These are phyloP conservation scores for Cyberlindnera misumaiensis DNA, from an alignment of 805 yeast species.

Conservation along the genomic window DNA sequence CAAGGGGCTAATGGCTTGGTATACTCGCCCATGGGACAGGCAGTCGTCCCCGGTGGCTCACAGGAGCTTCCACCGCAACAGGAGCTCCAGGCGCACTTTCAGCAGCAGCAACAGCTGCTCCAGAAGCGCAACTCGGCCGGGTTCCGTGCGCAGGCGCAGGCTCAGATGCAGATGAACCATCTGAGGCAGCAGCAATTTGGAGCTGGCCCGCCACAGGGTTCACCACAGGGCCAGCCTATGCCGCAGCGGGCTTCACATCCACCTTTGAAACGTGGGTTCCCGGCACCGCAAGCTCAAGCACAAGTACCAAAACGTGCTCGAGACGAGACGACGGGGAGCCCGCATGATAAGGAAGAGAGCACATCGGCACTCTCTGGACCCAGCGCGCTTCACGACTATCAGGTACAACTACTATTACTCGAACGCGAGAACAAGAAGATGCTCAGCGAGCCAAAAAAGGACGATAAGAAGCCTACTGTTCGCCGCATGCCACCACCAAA, in stretches of 20 bases:
- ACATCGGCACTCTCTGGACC: constrained; percentile 6
- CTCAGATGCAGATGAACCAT: constrained; percentile 45
- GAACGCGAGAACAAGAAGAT: constrained; percentile 73
- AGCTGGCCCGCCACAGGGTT: constrained; percentile 8
- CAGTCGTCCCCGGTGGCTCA: too few relatives aligned
- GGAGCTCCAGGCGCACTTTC: constrained; percentile 3
- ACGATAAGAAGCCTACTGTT: constrained; percentile 5
- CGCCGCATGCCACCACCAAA: constrained; percentile 24
- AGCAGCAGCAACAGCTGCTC: not conserved
- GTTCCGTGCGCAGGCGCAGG: constrained; percentile 26
- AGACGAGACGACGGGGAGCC: too few relatives aligned
- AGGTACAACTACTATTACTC: constrained; percentile 65
- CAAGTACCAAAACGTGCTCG: too few relatives aligned
- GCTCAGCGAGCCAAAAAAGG: constrained; percentile 43
- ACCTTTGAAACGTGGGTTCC: too few relatives aligned
- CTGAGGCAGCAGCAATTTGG: constrained; percentile 45
- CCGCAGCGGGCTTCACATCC: too few relatives aligned
- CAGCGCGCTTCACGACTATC: constrained; percentile 70
- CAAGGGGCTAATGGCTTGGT: not conserved
- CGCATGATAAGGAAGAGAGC: not conserved
- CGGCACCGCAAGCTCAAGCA: too few relatives aligned
- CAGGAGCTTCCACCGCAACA: constrained; percentile 3
- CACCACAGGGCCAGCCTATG: not conserved
- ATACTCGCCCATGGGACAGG: not conserved
- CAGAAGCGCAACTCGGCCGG: too few relatives aligned